Percentiles rank a stretch among this genome's conserved stretches.
Evolutionary conservation across 805 yeast species (phyloP).

Genomic region (Candida chauliodis): DNA sequence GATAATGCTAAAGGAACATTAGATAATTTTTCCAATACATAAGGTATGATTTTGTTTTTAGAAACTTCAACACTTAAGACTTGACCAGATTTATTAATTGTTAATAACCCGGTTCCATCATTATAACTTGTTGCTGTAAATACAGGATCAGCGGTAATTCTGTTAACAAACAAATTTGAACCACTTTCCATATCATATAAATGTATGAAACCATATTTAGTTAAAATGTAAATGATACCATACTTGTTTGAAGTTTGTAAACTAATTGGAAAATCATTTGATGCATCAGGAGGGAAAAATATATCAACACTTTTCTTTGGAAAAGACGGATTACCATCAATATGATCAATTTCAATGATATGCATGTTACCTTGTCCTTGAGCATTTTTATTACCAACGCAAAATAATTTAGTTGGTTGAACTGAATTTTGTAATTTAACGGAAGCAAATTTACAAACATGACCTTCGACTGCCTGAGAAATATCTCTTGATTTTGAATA

Average conservation of each 20-base stretch:
- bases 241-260: constrained; percentile 80
- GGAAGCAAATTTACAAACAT: constrained; percentile 85
- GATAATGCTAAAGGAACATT: constrained; percentile 84
- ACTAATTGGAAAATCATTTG: constrained; percentile 94
- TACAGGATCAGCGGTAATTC: constrained; percentile 93
- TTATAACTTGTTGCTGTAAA: constrained; percentile 81
- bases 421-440: constrained; percentile 71
- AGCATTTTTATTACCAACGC: constrained; percentile 86
- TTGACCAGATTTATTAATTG: constrained; percentile 93
- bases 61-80: constrained; percentile 90
- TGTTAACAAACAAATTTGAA: constrained; percentile 86
- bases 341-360: constrained; percentile 94
- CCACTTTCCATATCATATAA: constrained; percentile 93
- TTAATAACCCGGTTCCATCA: constrained; percentile 76
- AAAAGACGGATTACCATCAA: constrained; percentile 77
- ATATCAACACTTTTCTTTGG: constrained; percentile 87
- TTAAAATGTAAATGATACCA: constrained; percentile 84
- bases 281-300: constrained; percentile 95
- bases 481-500: constrained; percentile 84
- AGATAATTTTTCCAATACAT: constrained; percentile 79
- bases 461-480: constrained; percentile 97
- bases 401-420: constrained; percentile 77
- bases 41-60: constrained; percentile 80
- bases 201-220: constrained; percentile 96
- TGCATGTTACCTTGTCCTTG: constrained; percentile 73